Base-by-base conservation (phyloP, 1,284 basidiomycete species). In the Sporisorium graminicola region DNA sequence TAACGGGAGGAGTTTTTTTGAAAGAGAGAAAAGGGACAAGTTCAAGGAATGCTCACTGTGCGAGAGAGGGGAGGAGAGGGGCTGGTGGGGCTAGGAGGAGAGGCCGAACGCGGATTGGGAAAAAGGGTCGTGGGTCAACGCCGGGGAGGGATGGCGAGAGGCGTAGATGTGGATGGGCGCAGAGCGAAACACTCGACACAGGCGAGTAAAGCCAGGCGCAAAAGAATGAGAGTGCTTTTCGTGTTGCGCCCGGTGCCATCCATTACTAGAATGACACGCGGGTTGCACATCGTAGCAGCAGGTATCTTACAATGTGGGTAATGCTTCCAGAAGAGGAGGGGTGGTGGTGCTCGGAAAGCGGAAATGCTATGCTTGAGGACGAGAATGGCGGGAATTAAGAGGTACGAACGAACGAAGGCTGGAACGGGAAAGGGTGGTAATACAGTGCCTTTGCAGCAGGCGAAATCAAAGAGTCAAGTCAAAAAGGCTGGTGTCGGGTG, bases 251-350 rank as follows among this genome's bases (percentile, higher is more conserved):
- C 44, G 24, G n/a, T 52, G 50, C 20, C n/a, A 20, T 14, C 20
- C 20, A 18, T 40, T 5, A 12, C 24, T 16, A 14, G 22, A 37
- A 18, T 18, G 43, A 16, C 60, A 26, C 12, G 8, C 12, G n/a
- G n/a, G 33, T 16, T 44, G 60, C 35, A 24, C 14, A 33, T 16
- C 24, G 20, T 16, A 52, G 43, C 40, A 55, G 61, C 63, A 58
- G 69, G 59, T 72, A 65, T 66, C 69, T 66, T 65, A 72, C 63
- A 66, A 62, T 72, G 37, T 22, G 47, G 26, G 9, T 24, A 9
- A 46, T 37, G 46, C 40, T 44, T n/a, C 5, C 40, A 43, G 33
- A 53, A 46, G 24, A 31, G 46, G 56, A 72, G 65, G 20, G 65
- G 60, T 66, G 70, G 42, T 43, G 29, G n/a, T 46, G 40, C 20